A percentile compares a stretch with the other conserved stretches of the same genome.
phyloP scores from a whole-genome alignment of 2,329 filamentous ascomycete genomes.

The Penicillium occitanis region DNA sequence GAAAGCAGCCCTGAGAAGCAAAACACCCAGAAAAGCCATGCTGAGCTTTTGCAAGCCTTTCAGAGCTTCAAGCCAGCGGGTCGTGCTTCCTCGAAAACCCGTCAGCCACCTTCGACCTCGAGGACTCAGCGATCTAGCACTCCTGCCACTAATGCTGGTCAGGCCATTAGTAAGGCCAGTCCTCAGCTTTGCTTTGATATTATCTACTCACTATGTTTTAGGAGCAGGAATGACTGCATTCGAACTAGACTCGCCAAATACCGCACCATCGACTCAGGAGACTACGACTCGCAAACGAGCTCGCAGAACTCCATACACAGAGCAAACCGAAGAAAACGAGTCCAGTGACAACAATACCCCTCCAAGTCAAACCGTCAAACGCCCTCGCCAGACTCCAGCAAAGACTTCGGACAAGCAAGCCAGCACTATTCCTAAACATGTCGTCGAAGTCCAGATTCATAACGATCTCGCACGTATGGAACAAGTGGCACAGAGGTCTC shows the following conservation, averaged over 20 bases:
- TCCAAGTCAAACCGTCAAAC: background rate
- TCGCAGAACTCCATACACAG: background rate
- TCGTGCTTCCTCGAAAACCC: background rate
- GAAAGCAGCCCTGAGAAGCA: background rate
- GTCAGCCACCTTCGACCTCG: background rate
- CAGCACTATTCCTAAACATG: background rate
- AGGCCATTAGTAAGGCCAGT: background rate
- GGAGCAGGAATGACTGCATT: background rate
- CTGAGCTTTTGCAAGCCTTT: slow-evolving; percentile 12
- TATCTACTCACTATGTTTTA: background rate
- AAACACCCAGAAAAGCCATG: background rate
- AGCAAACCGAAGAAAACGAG: background rate
- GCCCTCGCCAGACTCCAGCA: background rate
- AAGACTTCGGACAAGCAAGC: background rate
- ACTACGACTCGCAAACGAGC: background rate
- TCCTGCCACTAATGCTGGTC: background rate
- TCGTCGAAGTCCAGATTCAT: background rate
- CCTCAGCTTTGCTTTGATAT: background rate
- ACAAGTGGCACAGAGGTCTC: background rate
- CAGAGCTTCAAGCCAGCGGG: slow-evolving; percentile 9
- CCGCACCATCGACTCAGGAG: background rate
- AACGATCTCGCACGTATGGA: background rate
- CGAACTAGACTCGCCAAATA: background rate
- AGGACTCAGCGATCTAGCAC: background rate
- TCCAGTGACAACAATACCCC: background rate